Conservation (phyloP, 495 filamentous ascomycete genomes). For the Aspergillus cavernicola region DNA sequence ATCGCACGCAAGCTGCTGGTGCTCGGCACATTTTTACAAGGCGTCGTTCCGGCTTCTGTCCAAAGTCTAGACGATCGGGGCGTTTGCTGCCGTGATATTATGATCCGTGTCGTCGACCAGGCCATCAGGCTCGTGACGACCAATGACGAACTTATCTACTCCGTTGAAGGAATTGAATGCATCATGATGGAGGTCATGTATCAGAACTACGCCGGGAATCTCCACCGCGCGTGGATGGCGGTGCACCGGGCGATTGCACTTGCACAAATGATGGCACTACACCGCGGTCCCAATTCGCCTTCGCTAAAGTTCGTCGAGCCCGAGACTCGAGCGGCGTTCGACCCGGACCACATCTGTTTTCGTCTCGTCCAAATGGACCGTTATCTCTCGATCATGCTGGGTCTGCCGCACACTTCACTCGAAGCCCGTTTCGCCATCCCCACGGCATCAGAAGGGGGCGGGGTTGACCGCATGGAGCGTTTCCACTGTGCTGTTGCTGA, state of each 20-base stretch:
- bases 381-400: conserved; percentile 44
- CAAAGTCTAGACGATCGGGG: not conserved
- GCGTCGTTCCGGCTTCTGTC: conserved; percentile 22
- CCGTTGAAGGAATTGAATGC: conserved; percentile 47
- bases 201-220: conserved; percentile 43
- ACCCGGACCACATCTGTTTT: conserved; percentile 26
- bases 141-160: conserved; percentile 43
- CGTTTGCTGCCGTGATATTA: conserved; percentile 21
- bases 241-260: conserved; percentile 30
- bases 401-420: conserved; percentile 38
- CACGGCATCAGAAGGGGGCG: conserved; percentile 10
- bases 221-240: conserved; percentile 42
- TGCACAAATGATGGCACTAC: conserved; percentile 9
- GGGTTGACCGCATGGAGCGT: conserved; percentile 24
- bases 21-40: conserved; percentile 40
- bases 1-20: conserved; percentile 45
- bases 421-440: conserved; percentile 27
- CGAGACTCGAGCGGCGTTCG: conserved; percentile 4
- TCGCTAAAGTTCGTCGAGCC: conserved; percentile 15
- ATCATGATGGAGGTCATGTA: conserved; percentile 46
- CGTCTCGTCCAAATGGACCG: conserved; percentile 36
- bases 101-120: conserved; percentile 30
- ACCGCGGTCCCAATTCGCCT: conserved; percentile 1
- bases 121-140: conserved; percentile 40
- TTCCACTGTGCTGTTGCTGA: conserved; percentile 26